phyloP scores from a whole-genome alignment of 2,329 filamentous ascomycete species.

The Pleomassaria siparia region DNA sequence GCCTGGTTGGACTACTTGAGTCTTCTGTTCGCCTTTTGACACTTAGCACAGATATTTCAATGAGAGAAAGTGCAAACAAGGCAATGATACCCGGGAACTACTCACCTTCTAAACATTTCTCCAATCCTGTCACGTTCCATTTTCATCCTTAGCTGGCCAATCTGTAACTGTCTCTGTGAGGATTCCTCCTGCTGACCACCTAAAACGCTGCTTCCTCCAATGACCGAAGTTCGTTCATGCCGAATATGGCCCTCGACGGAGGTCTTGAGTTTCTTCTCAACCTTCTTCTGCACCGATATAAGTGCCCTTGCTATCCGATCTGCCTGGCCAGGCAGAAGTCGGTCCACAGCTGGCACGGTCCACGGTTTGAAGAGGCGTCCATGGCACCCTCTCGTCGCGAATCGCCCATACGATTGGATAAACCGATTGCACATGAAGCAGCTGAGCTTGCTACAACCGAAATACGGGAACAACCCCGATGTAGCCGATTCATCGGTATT shows the following conservation, averaged over 20 bases:
- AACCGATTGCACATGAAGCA: conserved; percentile 25
- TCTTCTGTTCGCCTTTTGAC: conserved; percentile 12
- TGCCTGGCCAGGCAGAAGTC: conserved; percentile 18
- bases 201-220: conserved; percentile 22
- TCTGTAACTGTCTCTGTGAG: conserved; percentile 15
- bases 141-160: conserved; percentile 19
- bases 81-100: background rate
- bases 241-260: conserved; percentile 9
- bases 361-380: conserved; percentile 25
- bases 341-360: conserved; percentile 18
- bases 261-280: conserved; percentile 16
- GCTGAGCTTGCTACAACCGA: conserved; percentile 27
- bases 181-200: conserved; percentile 8
- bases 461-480: conserved; percentile 15
- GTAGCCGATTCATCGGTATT: conserved; percentile 9
- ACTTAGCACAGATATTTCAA: conserved; percentile 10
- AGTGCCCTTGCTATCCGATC: conserved; percentile 16
- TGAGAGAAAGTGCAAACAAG: background rate
- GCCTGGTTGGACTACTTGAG: conserved; percentile 8
- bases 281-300: conserved; percentile 19
- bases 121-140: conserved; percentile 22
- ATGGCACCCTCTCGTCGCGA: conserved; percentile 23
- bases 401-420: conserved; percentile 18
- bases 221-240: conserved; percentile 20
- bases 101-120: conserved; percentile 28